Evolutionary conservation across 768 basidiomycete species (phyloP).

Genomic region (Psilocybe cyanescens): DNA sequence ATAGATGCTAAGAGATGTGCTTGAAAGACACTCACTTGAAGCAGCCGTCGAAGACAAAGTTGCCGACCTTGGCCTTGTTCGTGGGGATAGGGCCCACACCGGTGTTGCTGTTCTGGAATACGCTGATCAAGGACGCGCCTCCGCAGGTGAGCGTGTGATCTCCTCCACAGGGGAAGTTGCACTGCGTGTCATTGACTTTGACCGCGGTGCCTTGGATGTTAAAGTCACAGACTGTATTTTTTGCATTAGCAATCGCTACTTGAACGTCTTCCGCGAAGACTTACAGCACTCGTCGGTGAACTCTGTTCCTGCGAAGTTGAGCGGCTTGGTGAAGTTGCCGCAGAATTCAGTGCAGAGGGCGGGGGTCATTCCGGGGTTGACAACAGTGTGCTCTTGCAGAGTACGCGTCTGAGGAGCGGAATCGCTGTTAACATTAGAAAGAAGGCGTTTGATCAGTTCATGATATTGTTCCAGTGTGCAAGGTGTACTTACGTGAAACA

Average conservation of each 20-base stretch:
- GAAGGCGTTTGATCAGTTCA: neutral
- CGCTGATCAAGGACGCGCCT: constrained; percentile 28
- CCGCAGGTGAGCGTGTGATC: constrained; percentile 49
- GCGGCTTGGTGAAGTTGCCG: constrained; percentile 14
- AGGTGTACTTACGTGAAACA: constrained; percentile 16
- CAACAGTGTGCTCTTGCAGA: constrained; percentile 16
- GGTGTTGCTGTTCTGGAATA: constrained; percentile 15
- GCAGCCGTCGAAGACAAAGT: constrained; percentile 20
- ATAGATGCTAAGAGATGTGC: neutral
- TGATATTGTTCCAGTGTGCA: neutral
- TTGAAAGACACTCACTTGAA: constrained; percentile 9
- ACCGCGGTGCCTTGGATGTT: constrained; percentile 21
- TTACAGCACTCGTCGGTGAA: constrained; percentile 25
- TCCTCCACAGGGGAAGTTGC: constrained; percentile 48
- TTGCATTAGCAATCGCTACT: neutral
- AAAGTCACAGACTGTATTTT: constrained; percentile 19
- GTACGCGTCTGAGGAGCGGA: constrained; percentile 15
- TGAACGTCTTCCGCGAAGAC: constrained; percentile 5
- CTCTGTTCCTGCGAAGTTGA: constrained; percentile 25
- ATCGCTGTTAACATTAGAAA: constrained; percentile 14
- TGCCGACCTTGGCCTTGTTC: constrained; percentile 18
- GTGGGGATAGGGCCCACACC: constrained; percentile 11
- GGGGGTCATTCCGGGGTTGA: constrained; percentile 23
- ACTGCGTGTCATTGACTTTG: constrained; percentile 30
- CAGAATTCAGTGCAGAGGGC: constrained; percentile 25